Conservation (phyloP, 2,329 filamentous ascomycete species). For the Lecanosticta acicola region DNA sequence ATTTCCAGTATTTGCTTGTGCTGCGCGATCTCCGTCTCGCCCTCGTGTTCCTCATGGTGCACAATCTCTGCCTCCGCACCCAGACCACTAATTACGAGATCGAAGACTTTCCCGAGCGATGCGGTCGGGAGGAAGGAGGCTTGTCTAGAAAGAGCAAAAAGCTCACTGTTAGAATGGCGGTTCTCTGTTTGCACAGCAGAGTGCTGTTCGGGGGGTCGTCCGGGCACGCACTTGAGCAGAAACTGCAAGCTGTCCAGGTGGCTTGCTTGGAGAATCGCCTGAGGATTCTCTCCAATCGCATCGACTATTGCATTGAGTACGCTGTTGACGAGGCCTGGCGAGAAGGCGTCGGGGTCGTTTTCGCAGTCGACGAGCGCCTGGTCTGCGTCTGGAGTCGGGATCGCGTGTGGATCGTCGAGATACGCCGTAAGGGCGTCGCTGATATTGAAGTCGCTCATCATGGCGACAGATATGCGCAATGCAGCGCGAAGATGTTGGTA, state of each 20-base stretch:
- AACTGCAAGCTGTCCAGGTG: constrained; percentile 93
- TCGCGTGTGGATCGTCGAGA: constrained; percentile 81
- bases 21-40: constrained; percentile 56
- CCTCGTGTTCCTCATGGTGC: constrained; percentile 83
- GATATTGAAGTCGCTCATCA: constrained; percentile 80
- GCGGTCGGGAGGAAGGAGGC: constrained; percentile 72
- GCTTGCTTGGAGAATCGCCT: constrained; percentile 71
- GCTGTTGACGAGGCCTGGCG: constrained; percentile 70
- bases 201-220: constrained; percentile 38
- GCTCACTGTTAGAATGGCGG: constrained; percentile 55
- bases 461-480: constrained; percentile 36
- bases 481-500: constrained; percentile 2
- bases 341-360: constrained; percentile 79
- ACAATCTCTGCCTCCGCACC: constrained; percentile 74
- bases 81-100: constrained; percentile 74
- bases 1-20: constrained; percentile 91
- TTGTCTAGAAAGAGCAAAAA: constrained; percentile 64
- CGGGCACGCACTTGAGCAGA: constrained; percentile 83
- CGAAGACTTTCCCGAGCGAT: constrained; percentile 82
- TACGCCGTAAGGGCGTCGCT: constrained; percentile 96
- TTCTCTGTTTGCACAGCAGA: constrained; percentile 24
- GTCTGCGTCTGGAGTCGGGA: constrained; percentile 82
- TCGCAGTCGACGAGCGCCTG: constrained; percentile 82
- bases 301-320: constrained; percentile 90
- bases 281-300: constrained; percentile 83